Evolutionary conservation across 495 filamentous ascomycete genomes (phyloP), one percentile per base, ranked within the genome.

Genomic region (Penicillium crystallinum): DNA sequence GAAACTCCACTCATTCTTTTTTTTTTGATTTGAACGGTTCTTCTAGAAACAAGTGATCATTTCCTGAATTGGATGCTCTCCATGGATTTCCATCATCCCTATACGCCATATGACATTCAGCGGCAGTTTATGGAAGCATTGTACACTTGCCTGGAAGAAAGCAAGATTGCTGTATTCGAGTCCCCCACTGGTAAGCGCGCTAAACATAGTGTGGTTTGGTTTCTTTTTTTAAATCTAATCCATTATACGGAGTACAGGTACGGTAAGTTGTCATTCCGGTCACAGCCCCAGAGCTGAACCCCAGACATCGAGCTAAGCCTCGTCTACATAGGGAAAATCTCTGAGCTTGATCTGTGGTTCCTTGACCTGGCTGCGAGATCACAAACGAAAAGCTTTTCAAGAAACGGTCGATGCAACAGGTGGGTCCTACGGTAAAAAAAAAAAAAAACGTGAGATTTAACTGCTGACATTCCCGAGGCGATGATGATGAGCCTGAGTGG

Each of bases 321-420:
- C 44, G 14, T 15, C 39, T 30, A 2, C 9, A 9, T 50, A 92
- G 85, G 91, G 93, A n/a, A 98, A 98, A 82, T 97, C 95, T 2
- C 67, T 98, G 15, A 97, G 93, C 62, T 74, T 98, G 18, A 96
- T 98, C 56, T 98, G 93, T 71, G 86, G 84, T 45, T 83, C 93
- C 30, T 70, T 98, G 56, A 97, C 93, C 1, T 98, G 93, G 95
- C 76, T 97, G 8, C 87, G 93, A 39, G 83, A 90, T 56, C 81
- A 90, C 68, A 92, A 96, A 68, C 80, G 81, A 30, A 77, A 77
- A 51, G 70, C 55, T 0, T 84, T 91, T 52, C 81, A 89, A 42
- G 75, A 83, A 45, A 54, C 68, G 4, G 49, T 76, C 11, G 61
- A 70, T 27, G 55, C 68, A 52, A 56, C 59, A 52, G 59, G 72